These are phyloP conservation scores for Tetrahymena malaccensis DNA, from an alignment of 73 alveolate genomes.

Conservation along the genomic window DNA sequence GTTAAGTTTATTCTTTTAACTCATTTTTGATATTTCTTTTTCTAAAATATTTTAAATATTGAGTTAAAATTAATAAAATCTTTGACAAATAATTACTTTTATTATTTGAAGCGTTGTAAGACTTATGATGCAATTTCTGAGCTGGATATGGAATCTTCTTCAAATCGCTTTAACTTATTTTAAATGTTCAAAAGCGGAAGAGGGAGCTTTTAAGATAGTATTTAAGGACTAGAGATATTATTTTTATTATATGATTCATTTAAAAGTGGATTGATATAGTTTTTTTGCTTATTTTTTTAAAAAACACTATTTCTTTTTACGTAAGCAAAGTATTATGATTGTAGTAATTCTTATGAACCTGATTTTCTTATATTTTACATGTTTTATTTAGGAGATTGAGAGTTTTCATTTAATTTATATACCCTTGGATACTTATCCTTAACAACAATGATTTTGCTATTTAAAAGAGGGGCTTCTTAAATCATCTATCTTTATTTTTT, in stretches of 20 bases:
- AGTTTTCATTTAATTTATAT: background rate
- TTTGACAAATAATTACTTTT: background rate
- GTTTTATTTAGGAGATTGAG: background rate
- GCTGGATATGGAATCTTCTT: background rate
- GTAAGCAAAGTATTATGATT: background rate
- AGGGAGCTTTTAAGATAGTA: background rate
- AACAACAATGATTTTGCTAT: background rate
- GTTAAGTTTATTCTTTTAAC: background rate
- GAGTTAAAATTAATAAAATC: background rate
- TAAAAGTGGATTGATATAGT: background rate
- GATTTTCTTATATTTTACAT: background rate
- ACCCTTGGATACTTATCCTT: background rate
- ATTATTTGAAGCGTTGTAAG: background rate
- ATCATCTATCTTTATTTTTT: background rate
- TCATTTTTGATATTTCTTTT: too few relatives aligned
- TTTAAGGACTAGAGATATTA: background rate
- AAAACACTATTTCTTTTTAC: too few relatives aligned
- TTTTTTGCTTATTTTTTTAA: background rate
- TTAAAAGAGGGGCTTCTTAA: background rate
- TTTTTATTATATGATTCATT: background rate
- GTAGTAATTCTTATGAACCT: background rate
- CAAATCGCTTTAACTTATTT: background rate
- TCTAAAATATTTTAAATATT: too few relatives aligned
- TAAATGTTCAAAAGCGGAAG: background rate
- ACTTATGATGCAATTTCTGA: background rate